Evolutionary conservation across 2,329 filamentous ascomycete genomes (phyloP).

Genomic region (Talaromyces marneffei): DNA sequence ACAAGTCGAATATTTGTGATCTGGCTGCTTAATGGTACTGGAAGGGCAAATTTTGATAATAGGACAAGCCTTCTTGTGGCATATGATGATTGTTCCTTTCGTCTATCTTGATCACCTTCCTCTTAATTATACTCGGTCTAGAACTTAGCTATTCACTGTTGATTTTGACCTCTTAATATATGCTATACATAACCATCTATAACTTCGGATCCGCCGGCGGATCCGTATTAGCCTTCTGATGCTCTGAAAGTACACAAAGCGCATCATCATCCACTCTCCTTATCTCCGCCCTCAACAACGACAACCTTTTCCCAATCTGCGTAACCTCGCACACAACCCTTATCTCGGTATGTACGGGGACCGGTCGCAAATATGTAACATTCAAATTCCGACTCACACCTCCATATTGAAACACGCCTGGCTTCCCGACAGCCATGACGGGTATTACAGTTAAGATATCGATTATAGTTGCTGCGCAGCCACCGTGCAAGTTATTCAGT

Average conservation of each 20-base stretch:
- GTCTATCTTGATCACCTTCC: neutral
- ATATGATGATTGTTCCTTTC: neutral
- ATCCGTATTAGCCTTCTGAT: constrained; percentile 60
- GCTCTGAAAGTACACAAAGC: constrained; percentile 55
- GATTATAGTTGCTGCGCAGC: constrained; percentile 62
- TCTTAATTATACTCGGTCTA: constrained; percentile 9
- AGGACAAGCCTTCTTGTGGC: neutral
- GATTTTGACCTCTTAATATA: neutral
- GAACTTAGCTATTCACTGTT: neutral
- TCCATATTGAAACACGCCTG: constrained; percentile 56
- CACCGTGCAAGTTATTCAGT: constrained; percentile 87
- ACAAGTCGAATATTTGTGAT: neutral
- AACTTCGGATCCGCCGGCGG: constrained; percentile 29
- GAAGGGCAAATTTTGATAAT: neutral
- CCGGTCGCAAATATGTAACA: constrained; percentile 62
- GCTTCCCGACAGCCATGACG: constrained; percentile 51
- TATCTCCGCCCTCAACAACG: constrained; percentile 51
- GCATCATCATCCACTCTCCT: constrained; percentile 48
- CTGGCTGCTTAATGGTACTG: neutral
- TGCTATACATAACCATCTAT: constrained; percentile 5
- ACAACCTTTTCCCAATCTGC: constrained; percentile 52
- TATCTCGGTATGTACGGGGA: constrained; percentile 47
- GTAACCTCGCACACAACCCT: constrained; percentile 54
- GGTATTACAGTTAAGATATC: constrained; percentile 60
- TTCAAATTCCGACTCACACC: constrained; percentile 63